Evolutionary conservation across 441 rosid species (phyloP).

Genomic region (Flueggea neowawraea): DNA sequence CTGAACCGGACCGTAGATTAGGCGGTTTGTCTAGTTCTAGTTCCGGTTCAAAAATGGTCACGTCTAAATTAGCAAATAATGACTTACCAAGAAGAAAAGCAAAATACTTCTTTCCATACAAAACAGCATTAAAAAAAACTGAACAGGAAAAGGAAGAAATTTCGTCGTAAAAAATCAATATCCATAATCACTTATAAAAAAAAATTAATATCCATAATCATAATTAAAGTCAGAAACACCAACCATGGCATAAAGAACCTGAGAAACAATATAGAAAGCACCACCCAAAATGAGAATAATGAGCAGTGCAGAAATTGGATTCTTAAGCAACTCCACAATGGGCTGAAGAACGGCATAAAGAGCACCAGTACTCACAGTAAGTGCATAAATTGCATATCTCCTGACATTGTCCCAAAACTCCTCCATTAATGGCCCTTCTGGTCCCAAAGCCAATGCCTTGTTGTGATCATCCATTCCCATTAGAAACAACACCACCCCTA

Average conservation of each 20-base stretch:
- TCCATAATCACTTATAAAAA: not conserved
- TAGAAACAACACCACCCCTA: conserved; percentile 43
- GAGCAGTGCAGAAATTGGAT: conserved; percentile 81
- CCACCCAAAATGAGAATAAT: conserved; percentile 60
- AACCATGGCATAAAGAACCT: conserved; percentile 80
- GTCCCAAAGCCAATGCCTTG: conserved; percentile 79
- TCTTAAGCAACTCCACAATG: conserved; percentile 53
- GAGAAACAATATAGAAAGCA: conserved; percentile 53
- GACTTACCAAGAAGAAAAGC: too few species aligned
- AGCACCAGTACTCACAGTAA: conserved; percentile 72
- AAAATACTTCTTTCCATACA: too few species aligned
- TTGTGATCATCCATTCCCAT: conserved; percentile 35
- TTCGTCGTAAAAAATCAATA: too few species aligned
- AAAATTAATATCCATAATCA: conserved; percentile 48
- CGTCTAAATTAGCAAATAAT: too few species aligned
- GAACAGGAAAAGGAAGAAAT: too few species aligned
- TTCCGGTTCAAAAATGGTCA: too few species aligned
- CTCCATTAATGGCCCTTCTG: conserved; percentile 84
- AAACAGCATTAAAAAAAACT: too few species aligned
- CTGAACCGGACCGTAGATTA: too few species aligned
- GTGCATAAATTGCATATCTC: conserved; percentile 70
- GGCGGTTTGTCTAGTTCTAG: too few species aligned
- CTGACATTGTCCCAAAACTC: conserved; percentile 93
- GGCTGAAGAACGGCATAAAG: conserved; percentile 47
- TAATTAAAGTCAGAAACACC: conserved; percentile 74